These are phyloP conservation scores for Diaporthe eres DNA, from an alignment of 2,329 filamentous ascomycete genomes.

Conservation along the genomic window DNA sequence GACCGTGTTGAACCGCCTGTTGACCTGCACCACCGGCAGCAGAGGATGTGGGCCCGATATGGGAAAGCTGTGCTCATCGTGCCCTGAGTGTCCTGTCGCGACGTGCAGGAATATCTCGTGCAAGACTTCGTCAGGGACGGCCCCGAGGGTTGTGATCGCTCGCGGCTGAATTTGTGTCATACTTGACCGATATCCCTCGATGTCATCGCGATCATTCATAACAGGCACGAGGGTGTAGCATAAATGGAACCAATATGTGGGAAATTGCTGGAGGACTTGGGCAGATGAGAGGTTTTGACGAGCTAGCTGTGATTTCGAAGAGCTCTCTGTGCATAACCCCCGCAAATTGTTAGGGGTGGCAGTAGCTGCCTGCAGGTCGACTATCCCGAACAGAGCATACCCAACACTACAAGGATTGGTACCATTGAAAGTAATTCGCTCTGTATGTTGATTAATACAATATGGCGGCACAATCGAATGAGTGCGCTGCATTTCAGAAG, in stretches of 20 bases:
- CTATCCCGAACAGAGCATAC: not conserved
- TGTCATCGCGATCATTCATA: too few relatives aligned
- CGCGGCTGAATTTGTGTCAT: not conserved
- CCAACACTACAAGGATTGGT: not conserved
- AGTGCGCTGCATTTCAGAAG: not conserved
- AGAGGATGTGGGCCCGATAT: not conserved
- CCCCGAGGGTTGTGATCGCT: not conserved
- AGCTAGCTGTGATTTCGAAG: not conserved
- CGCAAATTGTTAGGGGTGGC: not conserved
- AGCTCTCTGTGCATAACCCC: not conserved
- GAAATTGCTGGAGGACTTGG: not conserved
- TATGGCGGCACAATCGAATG: not conserved
- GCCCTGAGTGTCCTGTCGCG: too few relatives aligned
- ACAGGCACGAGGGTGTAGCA: not conserved
- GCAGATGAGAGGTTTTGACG: not conserved
- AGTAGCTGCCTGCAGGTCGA: not conserved
- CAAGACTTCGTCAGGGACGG: not conserved
- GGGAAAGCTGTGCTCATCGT: not conserved
- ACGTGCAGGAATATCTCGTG: not conserved
- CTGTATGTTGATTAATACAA: not conserved
- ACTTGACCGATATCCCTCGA: not conserved
- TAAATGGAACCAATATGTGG: not conserved
- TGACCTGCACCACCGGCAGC: slow-evolving; percentile 1
- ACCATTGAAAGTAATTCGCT: not conserved
- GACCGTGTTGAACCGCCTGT: not conserved